Evolutionary conservation across 306 rosid species (phyloP).

Genomic region (Rosa rugosa): DNA sequence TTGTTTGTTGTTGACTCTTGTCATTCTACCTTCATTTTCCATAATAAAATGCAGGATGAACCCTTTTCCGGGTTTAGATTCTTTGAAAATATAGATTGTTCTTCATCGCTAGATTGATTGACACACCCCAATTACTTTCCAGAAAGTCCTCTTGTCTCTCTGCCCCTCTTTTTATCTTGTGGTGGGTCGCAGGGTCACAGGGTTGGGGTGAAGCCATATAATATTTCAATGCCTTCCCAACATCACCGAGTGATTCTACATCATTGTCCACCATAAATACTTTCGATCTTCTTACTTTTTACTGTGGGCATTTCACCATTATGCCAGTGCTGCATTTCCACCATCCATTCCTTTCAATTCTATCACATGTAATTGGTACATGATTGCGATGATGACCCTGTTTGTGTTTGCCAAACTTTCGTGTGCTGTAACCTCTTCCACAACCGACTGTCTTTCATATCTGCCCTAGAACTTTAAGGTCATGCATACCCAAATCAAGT

Average conservation of each 20-base stretch:
- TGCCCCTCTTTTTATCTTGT: neutral
- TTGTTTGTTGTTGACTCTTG: conserved; percentile 14
- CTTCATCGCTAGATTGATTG: neutral
- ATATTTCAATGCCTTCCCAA: neutral
- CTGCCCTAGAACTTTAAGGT: neutral
- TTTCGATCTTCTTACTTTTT: neutral
- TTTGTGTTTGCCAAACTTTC: neutral
- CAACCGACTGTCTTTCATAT: conserved; percentile 3
- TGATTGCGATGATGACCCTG: conserved; percentile 4
- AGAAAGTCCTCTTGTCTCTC: neutral
- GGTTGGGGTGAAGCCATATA: neutral
- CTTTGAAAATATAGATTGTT: neutral
- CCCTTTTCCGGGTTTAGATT: neutral
- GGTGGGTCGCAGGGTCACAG: conserved; percentile 3
- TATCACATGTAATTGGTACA: neutral
- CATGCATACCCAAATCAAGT: neutral
- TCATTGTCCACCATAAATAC: neutral
- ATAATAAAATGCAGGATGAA: neutral
- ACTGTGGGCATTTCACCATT: neutral
- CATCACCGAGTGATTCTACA: neutral
- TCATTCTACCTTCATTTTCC: neutral
- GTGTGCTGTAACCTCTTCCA: conserved; percentile 1
- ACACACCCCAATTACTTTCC: neutral
- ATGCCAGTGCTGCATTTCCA: conserved; percentile 4
- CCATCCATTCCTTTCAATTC: neutral